Conservation (phyloP, 1,139 yeast species). For the Arxiozyma slooffiae region DNA sequence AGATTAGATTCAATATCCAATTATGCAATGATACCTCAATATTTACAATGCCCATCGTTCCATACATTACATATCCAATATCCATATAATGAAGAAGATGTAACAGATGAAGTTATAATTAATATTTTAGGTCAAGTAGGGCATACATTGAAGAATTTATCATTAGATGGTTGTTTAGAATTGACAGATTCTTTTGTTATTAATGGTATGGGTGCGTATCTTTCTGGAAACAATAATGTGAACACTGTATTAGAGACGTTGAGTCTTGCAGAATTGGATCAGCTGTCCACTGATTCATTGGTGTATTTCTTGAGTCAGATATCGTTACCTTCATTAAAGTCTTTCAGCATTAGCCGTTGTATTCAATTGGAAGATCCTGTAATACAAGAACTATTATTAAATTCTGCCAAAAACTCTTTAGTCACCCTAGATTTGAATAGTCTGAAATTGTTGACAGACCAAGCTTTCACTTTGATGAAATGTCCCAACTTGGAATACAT, state of each 20-base stretch:
- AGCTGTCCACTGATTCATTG: constrained; percentile 58
- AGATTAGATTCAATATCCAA: constrained; percentile 63
- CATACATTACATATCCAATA: constrained; percentile 57
- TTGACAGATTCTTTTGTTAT: constrained; percentile 56
- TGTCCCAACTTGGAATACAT: constrained; percentile 54
- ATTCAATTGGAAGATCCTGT: constrained; percentile 53
- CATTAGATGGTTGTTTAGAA: constrained; percentile 61
- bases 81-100: constrained; percentile 54
- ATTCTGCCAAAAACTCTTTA: constrained; percentile 50
- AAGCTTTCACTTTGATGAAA: constrained; percentile 39
- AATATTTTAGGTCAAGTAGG: constrained; percentile 57
- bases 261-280: constrained; percentile 38
- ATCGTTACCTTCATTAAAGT: constrained; percentile 48
- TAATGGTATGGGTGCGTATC: constrained; percentile 49
- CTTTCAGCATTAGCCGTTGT: constrained; percentile 59
- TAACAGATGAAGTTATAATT: constrained; percentile 63
- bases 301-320: constrained; percentile 41
- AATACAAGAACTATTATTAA: constrained; percentile 48
- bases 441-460: constrained; percentile 45
- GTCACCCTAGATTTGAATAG: constrained; percentile 68
- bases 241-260: constrained; percentile 13
- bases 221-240: constrained; percentile 10
- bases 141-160: constrained; percentile 45
- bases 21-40: constrained; percentile 58
- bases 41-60: constrained; percentile 38